Base-by-base conservation (phyloP, 148 eudicot genomes). In the Rhododendron molle region DNA sequence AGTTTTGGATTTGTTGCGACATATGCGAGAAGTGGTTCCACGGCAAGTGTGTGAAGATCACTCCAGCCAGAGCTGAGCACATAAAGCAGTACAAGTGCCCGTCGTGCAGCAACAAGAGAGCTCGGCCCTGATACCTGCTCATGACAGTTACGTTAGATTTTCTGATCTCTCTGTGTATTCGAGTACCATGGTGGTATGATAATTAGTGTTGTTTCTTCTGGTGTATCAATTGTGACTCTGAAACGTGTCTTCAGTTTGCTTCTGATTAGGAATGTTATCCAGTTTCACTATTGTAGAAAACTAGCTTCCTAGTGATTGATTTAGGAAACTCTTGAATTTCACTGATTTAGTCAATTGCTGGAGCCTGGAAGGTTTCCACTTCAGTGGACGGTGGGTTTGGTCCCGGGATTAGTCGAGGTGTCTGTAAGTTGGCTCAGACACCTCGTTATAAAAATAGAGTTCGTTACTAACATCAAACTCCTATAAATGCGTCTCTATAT, bases 51-150 rank as follows among this genome's bases (percentile, higher is more conserved):
- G 94, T 92, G 60, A 92, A 91, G 91, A 90, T 92, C 85, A 92
- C 94, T 81, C 92, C 94, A 20, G 94, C 93, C 54, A 89, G 85
- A 86, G 94, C 94, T 38, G 93, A 92, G 85, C 93, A 91, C 83
- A 91, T 92, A 73, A 92, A 92, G 89, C 94, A 92, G 74, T 92
- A 92, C 91, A 91, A 91, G 88, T 92, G 93, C 85, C 93, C 93
- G 20, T 85, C 91, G 2, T 92, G 93, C 90, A 92, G 88, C 91
- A 90, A 85, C 87, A 90, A 90, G 91, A 90, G 91, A 86, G 81
- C 90, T 1, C 88, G 92, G 83, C 90, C 91, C 80, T 90, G 86
- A 89, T 72, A 34, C 71, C 60, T 23, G 28, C 36, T 82, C 76
- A 6, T 43, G 7, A 8, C 47, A 14, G n/a, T 71, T 14, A 83